Conservation (phyloP, 352 stramenopile genomes). For the Globisporangium canariense region DNA sequence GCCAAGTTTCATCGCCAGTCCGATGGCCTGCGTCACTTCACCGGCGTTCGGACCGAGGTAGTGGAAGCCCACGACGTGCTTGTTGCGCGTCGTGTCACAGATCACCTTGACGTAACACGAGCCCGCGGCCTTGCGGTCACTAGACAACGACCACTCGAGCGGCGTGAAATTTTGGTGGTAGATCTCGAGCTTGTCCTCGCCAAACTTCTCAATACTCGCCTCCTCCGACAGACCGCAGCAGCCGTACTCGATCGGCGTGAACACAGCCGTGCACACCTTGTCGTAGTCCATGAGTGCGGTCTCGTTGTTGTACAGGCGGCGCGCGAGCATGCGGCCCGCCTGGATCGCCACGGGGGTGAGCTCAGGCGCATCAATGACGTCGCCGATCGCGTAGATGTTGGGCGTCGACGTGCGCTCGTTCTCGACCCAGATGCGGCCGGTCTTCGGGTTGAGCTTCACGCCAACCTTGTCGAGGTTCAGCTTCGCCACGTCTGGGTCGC, state of each 20-base stretch:
- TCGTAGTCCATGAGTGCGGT: constrained; percentile 91
- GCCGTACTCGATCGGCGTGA: constrained; percentile 98
- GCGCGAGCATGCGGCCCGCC: constrained; percentile 88
- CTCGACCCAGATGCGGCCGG: constrained; percentile 88
- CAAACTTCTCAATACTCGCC: constrained; percentile 86
- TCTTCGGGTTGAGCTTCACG: constrained; percentile 87
- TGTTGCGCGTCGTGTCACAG: constrained; percentile 83
- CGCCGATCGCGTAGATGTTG: constrained; percentile 97
- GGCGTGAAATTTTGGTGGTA: constrained; percentile 96
- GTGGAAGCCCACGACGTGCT: constrained; percentile 96
- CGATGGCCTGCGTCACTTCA: constrained; percentile 94
- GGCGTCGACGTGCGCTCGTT: constrained; percentile 93
- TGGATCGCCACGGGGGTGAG: constrained; percentile 98
- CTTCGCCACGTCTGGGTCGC: constrained; percentile 90
- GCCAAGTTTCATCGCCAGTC: constrained; percentile 92
- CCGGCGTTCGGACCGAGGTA: constrained; percentile 98
- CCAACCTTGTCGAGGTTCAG: constrained; percentile 86
- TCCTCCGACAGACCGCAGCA: constrained; percentile 97
- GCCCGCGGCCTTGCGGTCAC: constrained; percentile 50
- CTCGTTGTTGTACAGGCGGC: constrained; percentile 88
- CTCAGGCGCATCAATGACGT: constrained; percentile 96
- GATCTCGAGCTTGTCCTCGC: constrained; percentile 91
- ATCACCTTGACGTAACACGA: constrained; percentile 96
- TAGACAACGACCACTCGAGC: constrained; percentile 92
- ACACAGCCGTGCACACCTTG: constrained; percentile 91